Base-by-base conservation (phyloP, 75 land plant genomes). In the Chamaecyparis obtusa region DNA sequence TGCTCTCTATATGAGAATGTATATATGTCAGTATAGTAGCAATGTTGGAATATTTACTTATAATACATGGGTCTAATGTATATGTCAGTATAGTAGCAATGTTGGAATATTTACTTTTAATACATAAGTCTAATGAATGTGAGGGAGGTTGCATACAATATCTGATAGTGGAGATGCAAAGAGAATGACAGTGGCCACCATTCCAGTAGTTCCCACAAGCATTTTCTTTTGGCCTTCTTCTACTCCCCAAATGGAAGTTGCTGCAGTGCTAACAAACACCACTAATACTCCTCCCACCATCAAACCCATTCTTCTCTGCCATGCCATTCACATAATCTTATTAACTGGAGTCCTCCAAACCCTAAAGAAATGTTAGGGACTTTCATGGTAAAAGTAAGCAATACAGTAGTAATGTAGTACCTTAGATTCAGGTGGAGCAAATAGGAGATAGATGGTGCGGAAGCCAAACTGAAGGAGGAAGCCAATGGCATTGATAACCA, bases 101-200 rank as follows among this genome's bases (percentile, higher is more conserved):
- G n/a, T n/a, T n/a, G n/a, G n/a, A 44, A 44, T 44, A 44, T 3
- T 3, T 44, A 44, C 46, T 44, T 44, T 0, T 44, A 44, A 44
- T 3, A 44, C 5, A 48, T 48, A 10, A 48, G 9, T 48, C 10
- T 48, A 48, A 48, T 48, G 49, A 48, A 48, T 48, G 49, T 48
- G 54, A 51, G 11, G 2, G 33, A 71, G 13, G 24, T 71, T 30
- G 39, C 91, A 86, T 56, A 95, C 96, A 93, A 93, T 81, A n/a
- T 82, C 93, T 7, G 89, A 86, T 32, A 95, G 86, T 0, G 94
- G 92, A 84, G 92, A 90, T 27, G 74, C 85, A 49, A 91, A 92
- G 90, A 94, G 91, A 46, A 92, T 64, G 14, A 90, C 87, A 19
- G 93, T 91, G 5, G 91, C 92, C 7, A 90, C 88, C 13, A 94